Percentiles rank a stretch among this genome's conserved stretches.
Conservation (phyloP, 148 eudicot genomes). For the Persicaria maculosa region DNA sequence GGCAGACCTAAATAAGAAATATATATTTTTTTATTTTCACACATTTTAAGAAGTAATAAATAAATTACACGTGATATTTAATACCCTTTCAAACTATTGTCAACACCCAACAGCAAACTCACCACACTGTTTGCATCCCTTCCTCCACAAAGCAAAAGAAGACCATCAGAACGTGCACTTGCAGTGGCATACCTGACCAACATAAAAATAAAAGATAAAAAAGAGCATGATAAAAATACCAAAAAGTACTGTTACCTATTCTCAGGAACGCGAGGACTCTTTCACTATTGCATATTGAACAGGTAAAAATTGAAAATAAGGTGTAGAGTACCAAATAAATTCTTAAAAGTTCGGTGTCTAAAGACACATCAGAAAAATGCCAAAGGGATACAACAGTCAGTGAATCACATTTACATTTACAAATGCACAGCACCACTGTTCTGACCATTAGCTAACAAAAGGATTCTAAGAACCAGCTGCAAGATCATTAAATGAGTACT, state of each 20-base stretch:
- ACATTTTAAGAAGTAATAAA: not conserved
- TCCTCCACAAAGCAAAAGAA: slow-evolving; percentile 96
- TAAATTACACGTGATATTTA: not conserved
- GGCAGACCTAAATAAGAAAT: not conserved
- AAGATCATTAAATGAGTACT: not conserved
- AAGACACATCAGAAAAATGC: not conserved
- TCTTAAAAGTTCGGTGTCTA: not conserved
- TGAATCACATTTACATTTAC: not conserved
- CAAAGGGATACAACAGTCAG: not conserved
- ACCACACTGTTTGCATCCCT: slow-evolving; percentile 99
- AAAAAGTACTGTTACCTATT: not conserved
- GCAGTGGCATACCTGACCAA: slow-evolving; percentile 92
- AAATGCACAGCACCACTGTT: not conserved
- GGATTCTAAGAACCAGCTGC: not conserved
- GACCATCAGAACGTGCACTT: slow-evolving; percentile 98
- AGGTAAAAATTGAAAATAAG: not conserved
- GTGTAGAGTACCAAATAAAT: not conserved
- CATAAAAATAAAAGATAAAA: slow-evolving; percentile 14
- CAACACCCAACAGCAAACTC: slow-evolving; percentile 23
- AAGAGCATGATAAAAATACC: slow-evolving; percentile 12
- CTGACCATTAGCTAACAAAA: not conserved
- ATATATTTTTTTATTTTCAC: not conserved
- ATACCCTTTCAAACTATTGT: not conserved
- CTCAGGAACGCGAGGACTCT: not conserved
- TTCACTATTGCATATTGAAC: not conserved